Conservation (phyloP, 148 eudicot species). For the Nyssa sinensis region DNA sequence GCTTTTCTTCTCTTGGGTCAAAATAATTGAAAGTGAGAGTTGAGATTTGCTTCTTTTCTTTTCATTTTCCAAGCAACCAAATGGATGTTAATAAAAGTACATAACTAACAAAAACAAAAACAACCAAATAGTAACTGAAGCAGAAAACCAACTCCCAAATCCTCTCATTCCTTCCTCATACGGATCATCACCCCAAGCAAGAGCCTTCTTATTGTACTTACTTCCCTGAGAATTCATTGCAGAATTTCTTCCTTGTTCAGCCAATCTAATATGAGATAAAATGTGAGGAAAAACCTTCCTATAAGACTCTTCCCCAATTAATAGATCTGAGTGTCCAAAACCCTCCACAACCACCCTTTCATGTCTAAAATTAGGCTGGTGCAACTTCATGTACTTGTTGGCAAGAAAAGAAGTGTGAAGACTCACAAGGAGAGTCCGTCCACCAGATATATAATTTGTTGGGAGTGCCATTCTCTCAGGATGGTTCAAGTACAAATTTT, state of each 20-base stretch:
- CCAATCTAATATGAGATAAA: conserved; percentile 23
- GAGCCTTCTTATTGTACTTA: conserved; percentile 15
- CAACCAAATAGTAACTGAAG: conserved; percentile 12
- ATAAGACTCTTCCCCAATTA: conserved; percentile 33
- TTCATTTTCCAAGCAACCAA: background rate
- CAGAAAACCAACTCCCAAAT: conserved; percentile 9
- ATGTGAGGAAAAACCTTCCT: conserved; percentile 32
- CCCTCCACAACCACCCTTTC: conserved; percentile 37
- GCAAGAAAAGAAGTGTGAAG: conserved; percentile 42
- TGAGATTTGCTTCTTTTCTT: background rate
- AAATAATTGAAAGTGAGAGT: too few relatives aligned
- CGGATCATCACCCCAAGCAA: conserved; percentile 32
- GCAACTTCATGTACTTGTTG: conserved; percentile 40
- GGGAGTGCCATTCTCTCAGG: conserved; percentile 39
- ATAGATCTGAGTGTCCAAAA: conserved; percentile 41
- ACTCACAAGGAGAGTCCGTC: conserved; percentile 33
- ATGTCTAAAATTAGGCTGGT: conserved; percentile 37
- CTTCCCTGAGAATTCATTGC: background rate
- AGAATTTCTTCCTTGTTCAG: conserved; percentile 22
- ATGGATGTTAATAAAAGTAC: background rate
- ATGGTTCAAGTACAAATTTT: conserved; percentile 29
- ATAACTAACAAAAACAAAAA: conserved; percentile 13
- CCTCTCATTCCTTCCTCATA: conserved; percentile 16
- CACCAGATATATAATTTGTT: conserved; percentile 36
- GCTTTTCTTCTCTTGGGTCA: background rate